phyloP scores from a whole-genome alignment of 176 grass and related monocot species.

The Lolium perenne region DNA sequence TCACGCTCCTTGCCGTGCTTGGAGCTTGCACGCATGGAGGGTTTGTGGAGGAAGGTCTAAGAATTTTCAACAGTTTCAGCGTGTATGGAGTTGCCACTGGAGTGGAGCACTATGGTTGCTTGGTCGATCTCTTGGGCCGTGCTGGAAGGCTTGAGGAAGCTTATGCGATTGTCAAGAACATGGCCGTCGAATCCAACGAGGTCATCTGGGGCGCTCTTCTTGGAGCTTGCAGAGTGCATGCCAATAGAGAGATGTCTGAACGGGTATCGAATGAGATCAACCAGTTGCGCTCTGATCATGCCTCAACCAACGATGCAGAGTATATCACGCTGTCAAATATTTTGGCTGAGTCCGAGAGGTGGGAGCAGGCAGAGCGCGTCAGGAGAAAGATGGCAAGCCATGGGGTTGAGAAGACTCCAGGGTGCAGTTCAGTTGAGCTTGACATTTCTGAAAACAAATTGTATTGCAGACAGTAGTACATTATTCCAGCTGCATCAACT shows the following conservation, averaged over 20 bases:
- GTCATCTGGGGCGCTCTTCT: conserved; percentile 74
- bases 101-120: conserved; percentile 63
- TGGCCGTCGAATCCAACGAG: conserved; percentile 61
- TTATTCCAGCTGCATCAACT: background rate
- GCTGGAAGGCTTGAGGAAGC: conserved; percentile 66
- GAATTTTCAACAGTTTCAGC: conserved; percentile 58
- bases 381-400: conserved; percentile 61
- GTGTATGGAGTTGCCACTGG: conserved; percentile 50
- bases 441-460: conserved; percentile 38
- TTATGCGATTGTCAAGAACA: conserved; percentile 60
- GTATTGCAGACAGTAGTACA: conserved; percentile 15
- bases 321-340: conserved; percentile 66
- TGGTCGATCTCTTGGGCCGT: conserved; percentile 70
- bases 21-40: conserved; percentile 71
- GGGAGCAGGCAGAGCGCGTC: conserved; percentile 62
- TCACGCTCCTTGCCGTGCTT: conserved; percentile 66
- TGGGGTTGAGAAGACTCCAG: conserved; percentile 64
- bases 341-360: conserved; percentile 63
- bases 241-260: conserved; percentile 42
- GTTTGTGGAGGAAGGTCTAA: conserved; percentile 70
- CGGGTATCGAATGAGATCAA: conserved; percentile 46
- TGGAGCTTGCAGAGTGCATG: conserved; percentile 65
- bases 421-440: conserved; percentile 63
- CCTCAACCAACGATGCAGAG: conserved; percentile 50
- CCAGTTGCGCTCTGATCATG: conserved; percentile 34